A percentile compares a stretch with the other conserved stretches of the same genome.
Conservation (phyloP, 139 green algal species). For the Picochlorum costavermella region DNA sequence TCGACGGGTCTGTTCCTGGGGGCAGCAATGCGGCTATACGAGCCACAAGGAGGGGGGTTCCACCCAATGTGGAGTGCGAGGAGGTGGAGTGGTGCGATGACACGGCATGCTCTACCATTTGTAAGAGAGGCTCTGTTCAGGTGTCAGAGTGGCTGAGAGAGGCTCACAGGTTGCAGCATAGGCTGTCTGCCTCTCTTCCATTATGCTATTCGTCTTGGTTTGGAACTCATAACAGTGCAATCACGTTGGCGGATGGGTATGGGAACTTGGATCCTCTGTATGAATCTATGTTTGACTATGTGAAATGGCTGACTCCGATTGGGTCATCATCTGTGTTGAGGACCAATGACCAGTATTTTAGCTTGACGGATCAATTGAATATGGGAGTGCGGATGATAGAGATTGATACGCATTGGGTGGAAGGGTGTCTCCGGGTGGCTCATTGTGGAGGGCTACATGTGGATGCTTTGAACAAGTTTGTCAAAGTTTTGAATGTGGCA, state of each 20-base stretch:
- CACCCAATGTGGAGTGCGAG: slow-evolving; percentile 30
- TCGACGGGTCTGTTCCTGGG: no score
- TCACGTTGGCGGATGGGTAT: slow-evolving; percentile 67
- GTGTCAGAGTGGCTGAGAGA: slow-evolving; percentile 45
- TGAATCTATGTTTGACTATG: slow-evolving; percentile 45
- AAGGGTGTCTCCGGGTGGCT: slow-evolving; percentile 50
- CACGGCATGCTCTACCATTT: slow-evolving; percentile 45
- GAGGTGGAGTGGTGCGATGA: slow-evolving; percentile 22
- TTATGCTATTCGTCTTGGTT: slow-evolving; percentile 43
- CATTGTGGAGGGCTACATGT: slow-evolving; percentile 68
- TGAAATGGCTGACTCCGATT: slow-evolving; percentile 28
- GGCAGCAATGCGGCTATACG: neutral
- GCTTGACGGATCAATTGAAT: slow-evolving; percentile 64
- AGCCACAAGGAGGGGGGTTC: slow-evolving; percentile 23
- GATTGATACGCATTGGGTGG: slow-evolving; percentile 70
- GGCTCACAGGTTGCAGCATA: slow-evolving; percentile 33
- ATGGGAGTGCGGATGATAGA: slow-evolving; percentile 62
- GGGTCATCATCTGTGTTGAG: slow-evolving; percentile 20
- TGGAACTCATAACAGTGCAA: slow-evolving; percentile 67
- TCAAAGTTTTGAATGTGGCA: slow-evolving; percentile 46
- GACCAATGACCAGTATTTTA: slow-evolving; percentile 69
- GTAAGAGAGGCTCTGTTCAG: slow-evolving; percentile 40
- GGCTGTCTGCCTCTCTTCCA: slow-evolving; percentile 31
- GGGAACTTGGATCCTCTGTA: slow-evolving; percentile 57
- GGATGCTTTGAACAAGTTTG: slow-evolving; percentile 39